A percentile compares a stretch with the other conserved stretches of the same genome.
Conservation (phyloP, 257 asterid species). For the Solanum megistacrolobum region DNA sequence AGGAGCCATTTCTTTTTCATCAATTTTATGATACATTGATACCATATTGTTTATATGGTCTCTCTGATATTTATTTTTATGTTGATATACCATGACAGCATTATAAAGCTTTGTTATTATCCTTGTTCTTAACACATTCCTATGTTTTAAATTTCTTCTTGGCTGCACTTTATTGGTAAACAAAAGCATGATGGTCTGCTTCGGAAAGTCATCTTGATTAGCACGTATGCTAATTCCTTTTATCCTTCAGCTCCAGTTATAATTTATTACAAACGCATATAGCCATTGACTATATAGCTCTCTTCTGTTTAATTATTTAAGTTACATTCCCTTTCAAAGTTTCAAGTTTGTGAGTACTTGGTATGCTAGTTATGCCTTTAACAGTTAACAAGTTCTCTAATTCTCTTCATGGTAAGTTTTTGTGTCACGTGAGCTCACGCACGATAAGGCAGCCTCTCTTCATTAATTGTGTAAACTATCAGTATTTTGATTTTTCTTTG, state of each 20-base stretch:
- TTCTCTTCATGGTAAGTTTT: neutral
- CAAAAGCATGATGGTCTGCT: neutral
- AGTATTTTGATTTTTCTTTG: constrained; percentile 32
- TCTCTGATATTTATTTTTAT: neutral
- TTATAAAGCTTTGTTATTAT: neutral
- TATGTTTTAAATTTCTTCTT: neutral
- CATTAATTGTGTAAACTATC: constrained; percentile 18
- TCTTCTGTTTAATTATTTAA: neutral
- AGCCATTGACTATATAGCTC: neutral
- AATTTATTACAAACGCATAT: neutral
- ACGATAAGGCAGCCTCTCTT: constrained; percentile 1
- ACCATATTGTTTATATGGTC: neutral
- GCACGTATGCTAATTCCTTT: neutral
- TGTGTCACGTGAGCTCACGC: neutral
- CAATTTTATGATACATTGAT: neutral
- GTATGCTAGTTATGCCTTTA: neutral
- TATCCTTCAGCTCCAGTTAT: neutral
- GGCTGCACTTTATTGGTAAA: neutral
- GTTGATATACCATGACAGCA: neutral
- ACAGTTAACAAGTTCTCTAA: neutral
- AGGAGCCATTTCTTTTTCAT: neutral
- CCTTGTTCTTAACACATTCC: neutral
- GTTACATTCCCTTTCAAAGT: neutral
- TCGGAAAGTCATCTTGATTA: neutral
- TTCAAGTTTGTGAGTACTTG: neutral